A percentile compares a stretch with the other conserved stretches of the same genome.
Evolutionary conservation across 805 yeast species (phyloP).

Genomic region (Nakazawaea wyomingensis): DNA sequence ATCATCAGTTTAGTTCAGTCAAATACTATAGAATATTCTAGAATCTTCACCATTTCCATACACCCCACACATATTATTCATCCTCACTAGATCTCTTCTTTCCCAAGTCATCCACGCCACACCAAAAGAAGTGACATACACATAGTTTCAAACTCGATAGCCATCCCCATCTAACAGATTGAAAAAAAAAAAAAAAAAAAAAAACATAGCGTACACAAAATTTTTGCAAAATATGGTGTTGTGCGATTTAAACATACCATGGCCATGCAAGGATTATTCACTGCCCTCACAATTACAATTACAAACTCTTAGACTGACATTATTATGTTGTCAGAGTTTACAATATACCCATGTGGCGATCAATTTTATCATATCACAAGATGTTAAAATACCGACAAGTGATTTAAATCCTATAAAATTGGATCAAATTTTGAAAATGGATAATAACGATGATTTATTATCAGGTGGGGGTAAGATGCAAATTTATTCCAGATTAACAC

Average conservation of each 20-base stretch:
- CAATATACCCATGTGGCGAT: slow-evolving; percentile 79
- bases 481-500: slow-evolving; percentile 67
- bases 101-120: too few species aligned
- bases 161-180: too few species aligned
- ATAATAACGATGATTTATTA: slow-evolving; percentile 14
- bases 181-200: not conserved
- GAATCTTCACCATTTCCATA: too few species aligned
- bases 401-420: slow-evolving; percentile 8
- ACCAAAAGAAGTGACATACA: too few species aligned
- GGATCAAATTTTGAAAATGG: too few species aligned
- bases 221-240: slow-evolving; percentile 29
- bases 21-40: too few species aligned
- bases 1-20: too few species aligned
- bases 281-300: slow-evolving; percentile 39
- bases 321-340: slow-evolving; percentile 48
- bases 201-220: not conserved
- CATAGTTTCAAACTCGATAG: too few species aligned
- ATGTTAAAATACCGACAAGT: slow-evolving; percentile 48
- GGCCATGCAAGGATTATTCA: slow-evolving; percentile 56
- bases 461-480: slow-evolving; percentile 10
- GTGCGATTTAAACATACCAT: slow-evolving; percentile 66
- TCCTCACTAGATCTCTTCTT: too few species aligned
- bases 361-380: slow-evolving; percentile 53
- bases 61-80: too few species aligned
- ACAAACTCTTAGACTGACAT: slow-evolving; percentile 38